Base-by-base conservation (phyloP, 257 asterid genomes). In the Nicotiana benthamiana region DNA sequence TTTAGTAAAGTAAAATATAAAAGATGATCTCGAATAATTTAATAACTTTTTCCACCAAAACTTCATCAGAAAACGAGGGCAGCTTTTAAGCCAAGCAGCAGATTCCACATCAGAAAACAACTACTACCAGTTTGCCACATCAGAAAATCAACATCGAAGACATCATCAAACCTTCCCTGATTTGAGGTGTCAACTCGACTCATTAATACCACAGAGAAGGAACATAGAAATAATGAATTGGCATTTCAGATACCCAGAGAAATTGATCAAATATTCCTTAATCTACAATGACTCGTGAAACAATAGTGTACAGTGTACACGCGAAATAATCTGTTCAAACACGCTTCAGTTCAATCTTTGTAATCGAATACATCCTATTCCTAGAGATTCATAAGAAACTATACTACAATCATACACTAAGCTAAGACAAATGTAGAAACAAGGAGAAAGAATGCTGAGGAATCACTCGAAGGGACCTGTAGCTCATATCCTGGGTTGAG, bases 381-480 rank as follows among this genome's bases (percentile, higher is more conserved):
- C 62, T 46, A 24, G 43, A 74, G 26, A 74, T 46, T 15, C 26
- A 74, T 46, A 74, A 74, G 16, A 74, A 74, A 40, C 79, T 48
- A 74, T 26, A 26, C 62, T 74, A 74, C 62, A 48, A 22, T 74
- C 43, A 48, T 48, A 74, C 79, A 74, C 79, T 74, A 74, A 74
- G 15, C 60, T 46, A 74, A 24, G 26, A 46, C 2, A 74, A 74
- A 48, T 26, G 48, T 48, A 74, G 60, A 26, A 48, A 74, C 43
- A 24, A 8, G 62, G 43, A 48, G 24, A 74, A 74, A 74, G 79
- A 74, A 74, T 74, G 79, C 17, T 74, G 43, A 48, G 26, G 62
- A 74, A 48, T 11, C 56, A 51, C 79, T 46, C 43, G 24, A n/a
- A 0, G 8, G 40, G 40, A 20, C 8, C 7, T 52, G 57, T 15